These are phyloP conservation scores for Skeletonema costatum DNA, from an alignment of 108 stramenopile species.

Conservation along the genomic window DNA sequence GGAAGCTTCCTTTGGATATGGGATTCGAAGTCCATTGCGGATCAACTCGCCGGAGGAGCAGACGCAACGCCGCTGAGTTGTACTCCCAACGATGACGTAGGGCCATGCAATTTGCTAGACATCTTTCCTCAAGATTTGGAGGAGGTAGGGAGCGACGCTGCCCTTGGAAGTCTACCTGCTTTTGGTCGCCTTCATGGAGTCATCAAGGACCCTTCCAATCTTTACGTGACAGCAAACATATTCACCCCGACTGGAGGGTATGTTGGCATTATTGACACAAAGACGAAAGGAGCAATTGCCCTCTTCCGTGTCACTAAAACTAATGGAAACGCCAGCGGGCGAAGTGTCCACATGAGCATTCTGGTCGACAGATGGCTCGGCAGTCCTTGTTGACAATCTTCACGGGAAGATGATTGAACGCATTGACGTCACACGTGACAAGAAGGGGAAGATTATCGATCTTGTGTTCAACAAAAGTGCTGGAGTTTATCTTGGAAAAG, in stretches of 20 bases:
- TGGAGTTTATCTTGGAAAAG: slow-evolving; percentile 24
- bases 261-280: slow-evolving; percentile 26
- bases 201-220: slow-evolving; percentile 25
- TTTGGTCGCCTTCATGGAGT: slow-evolving; percentile 41
- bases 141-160: slow-evolving; percentile 1
- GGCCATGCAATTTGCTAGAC: slow-evolving; percentile 32
- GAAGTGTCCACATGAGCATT: slow-evolving; percentile 42
- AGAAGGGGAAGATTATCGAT: slow-evolving; percentile 19
- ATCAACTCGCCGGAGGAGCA: not conserved
- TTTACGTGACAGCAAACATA: slow-evolving; percentile 33
- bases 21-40: slow-evolving; percentile 12
- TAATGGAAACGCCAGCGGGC: not conserved
- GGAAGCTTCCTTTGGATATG: slow-evolving; percentile 39
- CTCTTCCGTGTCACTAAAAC: slow-evolving; percentile 33
- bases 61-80: slow-evolving; percentile 19
- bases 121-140: slow-evolving; percentile 29
- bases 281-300: slow-evolving; percentile 36
- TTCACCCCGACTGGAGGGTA: slow-evolving; percentile 30
- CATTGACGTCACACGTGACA: slow-evolving; percentile 23
- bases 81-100: slow-evolving; percentile 1
- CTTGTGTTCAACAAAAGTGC: slow-evolving; percentile 10
- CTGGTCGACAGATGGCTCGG: slow-evolving; percentile 24
- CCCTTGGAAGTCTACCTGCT: not conserved
- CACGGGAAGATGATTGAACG: slow-evolving; percentile 45
- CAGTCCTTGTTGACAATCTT: slow-evolving; percentile 28